phyloP scores from a whole-genome alignment of 345 rosid genomes.

The Toxicodendron radicans region DNA sequence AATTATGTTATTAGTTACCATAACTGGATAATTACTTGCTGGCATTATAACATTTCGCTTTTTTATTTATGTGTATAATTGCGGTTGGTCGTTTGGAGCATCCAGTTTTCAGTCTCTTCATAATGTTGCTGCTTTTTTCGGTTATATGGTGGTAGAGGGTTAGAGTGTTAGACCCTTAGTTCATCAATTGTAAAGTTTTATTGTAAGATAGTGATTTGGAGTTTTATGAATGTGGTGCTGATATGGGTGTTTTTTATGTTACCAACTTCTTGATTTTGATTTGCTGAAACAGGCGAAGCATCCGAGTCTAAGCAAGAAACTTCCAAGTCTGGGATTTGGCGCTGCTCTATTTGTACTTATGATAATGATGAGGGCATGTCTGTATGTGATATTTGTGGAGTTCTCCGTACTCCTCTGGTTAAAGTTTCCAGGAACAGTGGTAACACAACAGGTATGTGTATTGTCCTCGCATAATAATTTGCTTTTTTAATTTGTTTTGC shows the following conservation, averaged over 20 bases:
- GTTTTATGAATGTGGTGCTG: background rate
- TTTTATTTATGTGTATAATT: background rate
- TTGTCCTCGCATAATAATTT: slow-evolving; percentile 11
- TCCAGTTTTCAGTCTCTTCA: background rate
- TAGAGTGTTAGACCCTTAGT: too few species aligned
- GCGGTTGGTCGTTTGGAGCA: background rate
- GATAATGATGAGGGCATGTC: slow-evolving; percentile 74
- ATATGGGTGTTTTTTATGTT: background rate
- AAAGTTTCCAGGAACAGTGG: slow-evolving; percentile 27
- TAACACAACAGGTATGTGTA: slow-evolving; percentile 52
- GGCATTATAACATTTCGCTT: background rate
- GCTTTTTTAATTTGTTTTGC: background rate
- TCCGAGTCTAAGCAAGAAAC: slow-evolving; percentile 36
- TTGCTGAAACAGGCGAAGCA: slow-evolving; percentile 36
- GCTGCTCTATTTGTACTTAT: slow-evolving; percentile 86
- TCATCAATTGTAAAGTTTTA: too few species aligned
- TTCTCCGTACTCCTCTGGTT: slow-evolving; percentile 62
- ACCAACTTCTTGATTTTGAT: slow-evolving; percentile 1
- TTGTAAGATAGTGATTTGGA: background rate
- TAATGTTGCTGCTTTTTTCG: background rate
- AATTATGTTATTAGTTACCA: too few species aligned
- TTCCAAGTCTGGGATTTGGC: slow-evolving; percentile 44
- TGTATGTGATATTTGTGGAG: slow-evolving; percentile 91
- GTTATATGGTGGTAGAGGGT: background rate
- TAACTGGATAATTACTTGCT: too few species aligned